Percentiles rank a stretch among this genome's conserved stretches.
These are phyloP conservation scores for Microdochium paspali DNA, from an alignment of 2,329 filamentous ascomycete species.

Conservation along the genomic window DNA sequence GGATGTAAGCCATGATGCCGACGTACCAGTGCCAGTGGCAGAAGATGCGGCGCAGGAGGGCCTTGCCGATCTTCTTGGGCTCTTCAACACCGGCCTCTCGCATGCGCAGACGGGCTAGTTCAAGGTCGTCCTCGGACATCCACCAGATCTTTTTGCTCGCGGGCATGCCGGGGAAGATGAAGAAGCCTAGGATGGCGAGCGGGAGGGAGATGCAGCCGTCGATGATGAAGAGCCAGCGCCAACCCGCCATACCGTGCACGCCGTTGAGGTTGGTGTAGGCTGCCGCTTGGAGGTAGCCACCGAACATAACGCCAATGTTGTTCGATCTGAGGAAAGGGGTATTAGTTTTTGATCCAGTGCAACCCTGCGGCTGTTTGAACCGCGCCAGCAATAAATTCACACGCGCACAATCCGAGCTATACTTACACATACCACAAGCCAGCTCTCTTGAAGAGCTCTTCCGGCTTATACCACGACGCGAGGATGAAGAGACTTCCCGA, in stretches of 20 bases:
- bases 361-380: no score
- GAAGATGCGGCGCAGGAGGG: conserved; percentile 16
- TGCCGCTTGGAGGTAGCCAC: conserved; percentile 38
- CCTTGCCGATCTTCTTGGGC: conserved; percentile 10
- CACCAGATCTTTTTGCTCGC: conserved; percentile 22
- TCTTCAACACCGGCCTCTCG: conserved; percentile 7
- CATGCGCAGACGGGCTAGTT: conserved; percentile 20
- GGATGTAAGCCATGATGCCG: conserved; percentile 13
- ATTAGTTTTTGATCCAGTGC: not conserved
- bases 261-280: conserved; percentile 23
- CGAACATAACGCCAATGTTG: conserved; percentile 36
- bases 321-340: conserved; percentile 15
- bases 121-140: conserved; percentile 18
- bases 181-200: conserved; percentile 35
- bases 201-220: conserved; percentile 41
- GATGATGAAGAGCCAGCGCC: conserved; percentile 26
- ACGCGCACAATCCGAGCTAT: no score
- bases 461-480: conserved; percentile 18
- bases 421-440: conserved; percentile 34
- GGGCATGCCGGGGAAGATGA: conserved; percentile 28
- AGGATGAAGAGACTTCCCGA: conserved; percentile 14
- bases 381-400: no score
- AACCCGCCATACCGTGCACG: conserved; percentile 5
- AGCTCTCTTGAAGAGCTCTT: conserved; percentile 31
- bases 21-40: conserved; percentile 17